These are phyloP conservation scores for Monosporascus ibericus DNA, from an alignment of 2,329 filamentous ascomycete genomes.

Conservation along the genomic window DNA sequence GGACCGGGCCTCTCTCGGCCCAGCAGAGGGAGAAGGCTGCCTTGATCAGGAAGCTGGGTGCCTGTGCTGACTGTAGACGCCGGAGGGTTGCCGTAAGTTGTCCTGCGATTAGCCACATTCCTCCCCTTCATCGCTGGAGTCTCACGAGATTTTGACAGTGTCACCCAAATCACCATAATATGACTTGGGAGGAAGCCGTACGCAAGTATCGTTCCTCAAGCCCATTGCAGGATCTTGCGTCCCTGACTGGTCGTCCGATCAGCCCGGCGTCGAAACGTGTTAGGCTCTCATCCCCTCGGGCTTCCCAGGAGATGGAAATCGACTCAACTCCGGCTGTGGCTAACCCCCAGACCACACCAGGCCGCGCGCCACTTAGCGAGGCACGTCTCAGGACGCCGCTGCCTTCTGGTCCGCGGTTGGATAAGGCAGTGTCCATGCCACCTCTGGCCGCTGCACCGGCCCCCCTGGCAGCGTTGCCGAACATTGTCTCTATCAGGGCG, in stretches of 20 bases:
- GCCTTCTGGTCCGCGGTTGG: slow-evolving; percentile 49
- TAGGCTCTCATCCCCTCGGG: slow-evolving; percentile 36
- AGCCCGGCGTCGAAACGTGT: slow-evolving; percentile 38
- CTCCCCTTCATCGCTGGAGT: slow-evolving; percentile 10
- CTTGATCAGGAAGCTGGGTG: slow-evolving; percentile 53
- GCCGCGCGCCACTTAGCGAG: slow-evolving; percentile 37
- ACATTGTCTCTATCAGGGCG: slow-evolving; percentile 44
- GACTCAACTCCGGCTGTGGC: slow-evolving; percentile 33
- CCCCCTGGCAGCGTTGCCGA: slow-evolving; percentile 31
- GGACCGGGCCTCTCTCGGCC: slow-evolving; percentile 53
- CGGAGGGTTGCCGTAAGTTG: slow-evolving; percentile 52
- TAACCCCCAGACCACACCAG: slow-evolving; percentile 18
- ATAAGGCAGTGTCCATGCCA: slow-evolving; percentile 38
- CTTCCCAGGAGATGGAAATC: slow-evolving; percentile 50
- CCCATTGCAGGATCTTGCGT: slow-evolving; percentile 45
- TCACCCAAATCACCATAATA: slow-evolving; percentile 53
- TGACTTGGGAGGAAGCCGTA: slow-evolving; percentile 55
- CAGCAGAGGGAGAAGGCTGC: slow-evolving; percentile 54
- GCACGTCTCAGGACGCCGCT: slow-evolving; percentile 49
- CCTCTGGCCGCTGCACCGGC: slow-evolving; percentile 19
- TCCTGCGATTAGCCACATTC: not conserved
- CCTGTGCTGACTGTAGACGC: slow-evolving; percentile 49
- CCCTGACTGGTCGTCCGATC: slow-evolving; percentile 36
- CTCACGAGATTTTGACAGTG: slow-evolving; percentile 36
- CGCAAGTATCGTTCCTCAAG: slow-evolving; percentile 49